These are phyloP conservation scores for Fraxinus dipetala DNA, from an alignment of 305 asterid species.

Conservation along the genomic window DNA sequence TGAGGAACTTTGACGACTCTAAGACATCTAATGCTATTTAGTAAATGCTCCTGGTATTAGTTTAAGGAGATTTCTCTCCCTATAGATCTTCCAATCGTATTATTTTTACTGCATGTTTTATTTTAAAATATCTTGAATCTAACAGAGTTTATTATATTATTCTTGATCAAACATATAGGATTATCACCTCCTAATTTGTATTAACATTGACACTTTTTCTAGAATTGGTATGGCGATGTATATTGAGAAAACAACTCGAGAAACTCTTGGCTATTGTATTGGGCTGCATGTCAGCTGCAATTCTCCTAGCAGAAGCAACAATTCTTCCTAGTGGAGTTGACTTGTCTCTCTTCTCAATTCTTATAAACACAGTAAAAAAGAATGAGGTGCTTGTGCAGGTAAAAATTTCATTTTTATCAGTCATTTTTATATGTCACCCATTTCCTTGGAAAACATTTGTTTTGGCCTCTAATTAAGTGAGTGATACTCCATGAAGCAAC, in stretches of 20 bases:
- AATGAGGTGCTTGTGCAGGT: slow-evolving; percentile 70
- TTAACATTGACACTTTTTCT: slow-evolving; percentile 10
- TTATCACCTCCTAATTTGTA: slow-evolving; percentile 6
- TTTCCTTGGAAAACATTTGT: not conserved
- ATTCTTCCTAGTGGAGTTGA: slow-evolving; percentile 61
- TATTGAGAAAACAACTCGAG: slow-evolving; percentile 53
- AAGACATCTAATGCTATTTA: not conserved
- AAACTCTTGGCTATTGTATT: slow-evolving; percentile 52
- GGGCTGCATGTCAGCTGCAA: slow-evolving; percentile 72
- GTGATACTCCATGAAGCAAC: not conserved
- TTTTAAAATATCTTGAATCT: not conserved
- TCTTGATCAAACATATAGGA: not conserved
- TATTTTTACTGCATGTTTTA: not conserved
- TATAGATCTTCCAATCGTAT: not conserved
- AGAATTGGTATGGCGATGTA: slow-evolving; percentile 76
- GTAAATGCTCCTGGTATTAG: not conserved
- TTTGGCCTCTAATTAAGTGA: not conserved
- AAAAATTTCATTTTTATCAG: slow-evolving; percentile 12
- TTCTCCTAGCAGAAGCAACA: slow-evolving; percentile 81
- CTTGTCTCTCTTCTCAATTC: slow-evolving; percentile 69
- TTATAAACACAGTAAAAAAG: slow-evolving; percentile 42
- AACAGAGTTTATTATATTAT: not conserved
- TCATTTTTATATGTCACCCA: not conserved
- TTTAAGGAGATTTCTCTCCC: not conserved
- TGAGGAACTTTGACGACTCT: not conserved